A percentile compares a stretch with the other conserved stretches of the same genome.
phyloP scores from a whole-genome alignment of 2,329 filamentous ascomycete species.

The Verticillium nubilum region DNA sequence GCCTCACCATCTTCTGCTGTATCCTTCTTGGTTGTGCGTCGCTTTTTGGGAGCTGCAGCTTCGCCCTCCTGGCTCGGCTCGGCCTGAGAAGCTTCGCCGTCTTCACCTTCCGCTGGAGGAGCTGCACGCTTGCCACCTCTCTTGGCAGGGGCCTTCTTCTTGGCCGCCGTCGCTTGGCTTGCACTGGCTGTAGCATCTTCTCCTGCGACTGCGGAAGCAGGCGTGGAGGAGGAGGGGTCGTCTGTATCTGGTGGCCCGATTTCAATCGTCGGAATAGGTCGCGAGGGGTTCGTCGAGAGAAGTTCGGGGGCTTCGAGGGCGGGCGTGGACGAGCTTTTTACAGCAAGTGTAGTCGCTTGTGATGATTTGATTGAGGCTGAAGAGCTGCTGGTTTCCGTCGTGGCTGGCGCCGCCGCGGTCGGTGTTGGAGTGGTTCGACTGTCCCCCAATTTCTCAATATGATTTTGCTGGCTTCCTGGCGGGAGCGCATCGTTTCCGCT shows the following conservation, averaged over 20 bases:
- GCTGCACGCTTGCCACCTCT: constrained; percentile 4
- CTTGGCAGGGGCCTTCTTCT: constrained; percentile 11
- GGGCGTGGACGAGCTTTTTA: not conserved
- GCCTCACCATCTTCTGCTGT: not conserved
- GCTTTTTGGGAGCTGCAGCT: constrained; percentile 1
- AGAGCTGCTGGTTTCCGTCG: not conserved
- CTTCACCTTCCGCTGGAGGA: constrained; percentile 1
- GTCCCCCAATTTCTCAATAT: not conserved
- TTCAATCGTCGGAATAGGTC: not conserved
- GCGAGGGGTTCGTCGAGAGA: not conserved
- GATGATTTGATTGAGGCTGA: not conserved
- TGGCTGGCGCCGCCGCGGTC: not conserved
- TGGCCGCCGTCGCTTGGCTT: not conserved
- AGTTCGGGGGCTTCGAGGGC: not conserved
- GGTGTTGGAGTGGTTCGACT: not conserved
- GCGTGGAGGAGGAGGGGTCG: not conserved
- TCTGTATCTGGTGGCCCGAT: not conserved
- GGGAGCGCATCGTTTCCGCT: not conserved
- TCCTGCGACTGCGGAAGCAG: not conserved
- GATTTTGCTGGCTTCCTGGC: not conserved
- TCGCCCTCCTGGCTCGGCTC: constrained; percentile 1
- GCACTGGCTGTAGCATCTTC: not conserved
- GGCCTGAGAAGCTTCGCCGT: constrained; percentile 7
- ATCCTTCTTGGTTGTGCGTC: constrained; percentile 3
- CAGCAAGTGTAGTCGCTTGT: not conserved